Percentiles rank a stretch among this genome's conserved stretches.
Evolutionary conservation across 1,284 basidiomycete genomes (phyloP).

Genomic region (Ustilago bromivora): DNA sequence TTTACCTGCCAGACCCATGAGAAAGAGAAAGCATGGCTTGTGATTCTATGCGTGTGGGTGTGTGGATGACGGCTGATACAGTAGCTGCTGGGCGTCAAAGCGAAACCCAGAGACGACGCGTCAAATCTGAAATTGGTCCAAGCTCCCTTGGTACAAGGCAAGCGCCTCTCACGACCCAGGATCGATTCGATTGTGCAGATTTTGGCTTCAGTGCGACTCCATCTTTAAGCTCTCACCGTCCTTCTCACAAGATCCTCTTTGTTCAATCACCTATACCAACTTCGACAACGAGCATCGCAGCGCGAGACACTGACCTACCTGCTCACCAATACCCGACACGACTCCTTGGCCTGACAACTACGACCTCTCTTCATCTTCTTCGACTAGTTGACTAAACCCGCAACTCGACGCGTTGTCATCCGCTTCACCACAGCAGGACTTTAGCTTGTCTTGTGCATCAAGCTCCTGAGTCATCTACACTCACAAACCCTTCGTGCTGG

Average conservation of each 20-base stretch:
- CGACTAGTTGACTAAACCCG: not conserved
- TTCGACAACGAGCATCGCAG: too few species aligned
- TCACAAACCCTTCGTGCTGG: too few species aligned
- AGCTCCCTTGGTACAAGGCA: not conserved
- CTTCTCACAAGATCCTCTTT: not conserved
- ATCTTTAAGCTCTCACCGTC: not conserved
- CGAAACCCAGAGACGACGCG: not conserved
- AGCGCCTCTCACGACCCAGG: constrained; percentile 13
- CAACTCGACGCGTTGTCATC: not conserved
- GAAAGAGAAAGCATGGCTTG: too few species aligned
- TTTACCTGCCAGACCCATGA: not conserved
- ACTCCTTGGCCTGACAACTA: not conserved
- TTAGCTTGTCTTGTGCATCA: too few species aligned
- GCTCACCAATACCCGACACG: not conserved
- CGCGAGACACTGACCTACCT: too few species aligned
- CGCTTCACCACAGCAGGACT: not conserved
- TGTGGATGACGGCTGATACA: too few species aligned
- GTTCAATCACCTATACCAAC: not conserved
- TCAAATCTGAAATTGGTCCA: constrained; percentile 5
- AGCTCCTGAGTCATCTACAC: too few species aligned
- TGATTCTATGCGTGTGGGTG: too few species aligned
- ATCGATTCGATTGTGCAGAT: constrained; percentile 7
- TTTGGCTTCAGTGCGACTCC: constrained; percentile 12
- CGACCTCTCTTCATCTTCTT: not conserved
- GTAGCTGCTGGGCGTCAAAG: too few species aligned